phyloP scores from a whole-genome alignment of 176 grass and related monocot species.

The Zea luxurians region DNA sequence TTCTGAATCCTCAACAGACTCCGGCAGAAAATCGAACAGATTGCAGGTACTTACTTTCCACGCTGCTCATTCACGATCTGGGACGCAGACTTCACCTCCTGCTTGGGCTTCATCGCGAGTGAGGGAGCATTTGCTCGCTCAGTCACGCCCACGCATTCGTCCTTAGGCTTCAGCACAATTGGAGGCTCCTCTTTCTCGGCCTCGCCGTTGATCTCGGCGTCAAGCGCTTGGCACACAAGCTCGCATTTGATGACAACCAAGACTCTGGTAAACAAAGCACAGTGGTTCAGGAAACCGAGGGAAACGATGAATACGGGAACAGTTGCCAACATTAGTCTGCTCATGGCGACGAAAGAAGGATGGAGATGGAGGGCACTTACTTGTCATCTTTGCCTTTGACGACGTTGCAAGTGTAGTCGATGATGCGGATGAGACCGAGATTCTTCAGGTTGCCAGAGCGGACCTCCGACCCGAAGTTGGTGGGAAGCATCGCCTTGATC shows the following conservation, averaged over 20 bases:
- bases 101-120: slow-evolving; percentile 64
- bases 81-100: slow-evolving; percentile 63
- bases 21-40: not conserved
- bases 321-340: not conserved
- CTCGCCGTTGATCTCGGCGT: slow-evolving; percentile 66
- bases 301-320: not conserved
- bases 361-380: not conserved
- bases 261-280: slow-evolving; percentile 37
- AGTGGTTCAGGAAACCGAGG: not conserved
- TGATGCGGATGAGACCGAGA: slow-evolving; percentile 69
- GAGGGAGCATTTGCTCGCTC: slow-evolving; percentile 25
- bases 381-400: slow-evolving; percentile 39
- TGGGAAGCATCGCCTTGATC: slow-evolving; percentile 84
- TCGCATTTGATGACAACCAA: slow-evolving; percentile 87
- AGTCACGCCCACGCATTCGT: slow-evolving; percentile 19
- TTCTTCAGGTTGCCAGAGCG: slow-evolving; percentile 79
- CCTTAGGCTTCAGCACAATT: slow-evolving; percentile 31
- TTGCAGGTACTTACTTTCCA: slow-evolving; percentile 64
- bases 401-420: slow-evolving; percentile 79
- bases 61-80: slow-evolving; percentile 87
- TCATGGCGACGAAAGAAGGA: not conserved
- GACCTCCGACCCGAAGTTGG: slow-evolving; percentile 60
- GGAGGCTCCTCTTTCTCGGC: slow-evolving; percentile 43
- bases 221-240: slow-evolving; percentile 54
- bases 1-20: not conserved